Evolutionary conservation across 768 basidiomycete species (phyloP), one percentile per base, ranked within the genome.

Genomic region (Psilocybe cyanescens): DNA sequence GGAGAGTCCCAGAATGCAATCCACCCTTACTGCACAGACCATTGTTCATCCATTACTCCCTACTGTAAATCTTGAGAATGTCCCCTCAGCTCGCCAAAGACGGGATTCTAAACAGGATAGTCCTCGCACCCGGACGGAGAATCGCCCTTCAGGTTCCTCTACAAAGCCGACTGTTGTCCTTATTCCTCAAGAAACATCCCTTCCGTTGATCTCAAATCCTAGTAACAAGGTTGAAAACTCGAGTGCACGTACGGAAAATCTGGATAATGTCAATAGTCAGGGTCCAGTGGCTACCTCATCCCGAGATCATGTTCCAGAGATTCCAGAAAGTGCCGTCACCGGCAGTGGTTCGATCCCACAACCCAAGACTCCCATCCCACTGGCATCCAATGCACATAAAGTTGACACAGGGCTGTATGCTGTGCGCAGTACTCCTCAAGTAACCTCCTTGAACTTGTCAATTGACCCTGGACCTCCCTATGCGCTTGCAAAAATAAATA

Each of bases 71-170:
- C 7, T 28, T 4, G 30, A 33, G 4, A 30, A 51, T 52, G 39
- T 41, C 1, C 19, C 30, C 1, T 30, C 24, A 24, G 24, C 24
- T n/a, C 54, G 44, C 3, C 37, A 24, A 55, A 55, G 39, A 29
- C 29, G 33, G 30, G 50, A 41, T 33, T 37, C 41, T 33, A 51
- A 57, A 39, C 59, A 60, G 19, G 46, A 60, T 14, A 49, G 54
- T 30, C 59, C 55, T 17, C 55, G 28, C 1, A 35, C 14, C 4
- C 28, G 14, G 19, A 4, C 39, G 30, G 59, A 50, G 9, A 47
- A 30, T 49, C 46, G 46, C 2, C 45, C 14, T 8, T 30, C 53
- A 11, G 35, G 37, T 30, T 49, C 59, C 17, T 47, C 59, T 35
- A 44, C 24, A 12, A 45, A 44, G 16, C 19, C 7, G 6, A 6